Evolutionary conservation across 768 basidiomycete genomes (phyloP), one percentile per base, ranked within the genome.

Genomic region (Termitomyces sp.): DNA sequence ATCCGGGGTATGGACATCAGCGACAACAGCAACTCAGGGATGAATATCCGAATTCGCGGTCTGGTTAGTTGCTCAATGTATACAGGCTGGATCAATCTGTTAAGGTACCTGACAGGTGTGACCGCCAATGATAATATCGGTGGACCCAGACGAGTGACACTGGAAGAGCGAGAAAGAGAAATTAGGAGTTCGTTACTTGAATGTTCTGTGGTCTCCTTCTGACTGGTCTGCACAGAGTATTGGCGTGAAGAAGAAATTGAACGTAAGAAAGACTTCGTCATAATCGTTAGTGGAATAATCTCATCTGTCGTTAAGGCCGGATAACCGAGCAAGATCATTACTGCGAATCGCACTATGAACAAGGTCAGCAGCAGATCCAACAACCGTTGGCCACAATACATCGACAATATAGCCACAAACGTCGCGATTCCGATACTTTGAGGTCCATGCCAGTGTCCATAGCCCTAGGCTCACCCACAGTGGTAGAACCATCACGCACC

Each of bases 341-440:
- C 11, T 47, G 59, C n/a, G 61, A 59, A 3, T 46, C 57, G 30
- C 55, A 59, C 10, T 57, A 57, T 23, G 49, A 61, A 3, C 46
- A 49, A 54, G 55, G 59, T 16, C 58, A 57, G 23, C 59, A 45
- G 19, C 42, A 40, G 65, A 59, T 41, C 60, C 66, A 65, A 61
- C 65, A 72, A 45, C 72, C 73, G 50, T 64, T 75, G 57, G 69
- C 73, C 3, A 73, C 78, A 23, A 76, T 76, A 17, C 76, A 79
- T 57, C 64, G 59, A 59, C 59, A 58, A 60, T 73, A 77, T 61
- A 70, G 68, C 2, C 89, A 91, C 66, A 79, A 75, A 62, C 83
- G 89, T 49, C 80, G 83, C 27, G 89, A 91, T 56, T 91, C 89
- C 0, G 89, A 92, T 59, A 91, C 89, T 0, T 71, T 90, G 28